phyloP scores from a whole-genome alignment of 805 yeast species.

The Candida silvatica region DNA sequence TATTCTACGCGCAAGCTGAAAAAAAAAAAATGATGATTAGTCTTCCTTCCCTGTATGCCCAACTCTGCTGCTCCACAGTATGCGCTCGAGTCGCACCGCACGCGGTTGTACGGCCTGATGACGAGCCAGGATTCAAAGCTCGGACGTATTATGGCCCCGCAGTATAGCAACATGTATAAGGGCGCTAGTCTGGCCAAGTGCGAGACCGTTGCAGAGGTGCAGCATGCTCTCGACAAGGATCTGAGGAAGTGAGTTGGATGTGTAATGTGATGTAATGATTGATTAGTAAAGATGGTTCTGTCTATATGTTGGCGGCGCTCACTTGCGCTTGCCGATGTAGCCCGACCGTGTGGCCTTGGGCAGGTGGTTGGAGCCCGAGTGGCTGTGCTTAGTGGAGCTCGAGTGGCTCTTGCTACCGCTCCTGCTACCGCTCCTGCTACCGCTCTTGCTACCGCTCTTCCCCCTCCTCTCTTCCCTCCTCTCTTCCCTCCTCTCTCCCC shows the following conservation, averaged over 20 bases:
- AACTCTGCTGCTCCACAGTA: not conserved
- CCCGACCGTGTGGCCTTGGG: constrained; percentile 10
- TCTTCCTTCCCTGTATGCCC: not conserved
- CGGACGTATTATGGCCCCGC: constrained; percentile 9
- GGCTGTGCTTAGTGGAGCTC: too few species aligned
- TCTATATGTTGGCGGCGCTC: not conserved
- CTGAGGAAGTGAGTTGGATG: not conserved
- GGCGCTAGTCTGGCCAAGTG: not conserved
- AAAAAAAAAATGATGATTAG: not conserved
- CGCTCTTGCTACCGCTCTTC: too few species aligned
- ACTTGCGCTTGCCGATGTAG: constrained; percentile 6
- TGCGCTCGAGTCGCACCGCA: constrained; percentile 6
- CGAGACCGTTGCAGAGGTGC: not conserved
- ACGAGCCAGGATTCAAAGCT: constrained; percentile 12
- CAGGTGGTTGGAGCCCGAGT: constrained; percentile 13
- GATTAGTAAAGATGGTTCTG: not conserved
- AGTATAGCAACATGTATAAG: constrained; percentile 9
- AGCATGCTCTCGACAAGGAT: not conserved
- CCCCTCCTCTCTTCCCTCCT: too few species aligned
- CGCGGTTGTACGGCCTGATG: constrained; percentile 9
- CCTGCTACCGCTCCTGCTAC: too few species aligned
- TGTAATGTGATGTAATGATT: not conserved
- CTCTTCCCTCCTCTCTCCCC: constrained; percentile 2
- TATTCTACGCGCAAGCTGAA: not conserved
- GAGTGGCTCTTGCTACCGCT: too few species aligned